phyloP scores from a whole-genome alignment of 352 stramenopile species.

The Phytophthora fragariaefolia region DNA sequence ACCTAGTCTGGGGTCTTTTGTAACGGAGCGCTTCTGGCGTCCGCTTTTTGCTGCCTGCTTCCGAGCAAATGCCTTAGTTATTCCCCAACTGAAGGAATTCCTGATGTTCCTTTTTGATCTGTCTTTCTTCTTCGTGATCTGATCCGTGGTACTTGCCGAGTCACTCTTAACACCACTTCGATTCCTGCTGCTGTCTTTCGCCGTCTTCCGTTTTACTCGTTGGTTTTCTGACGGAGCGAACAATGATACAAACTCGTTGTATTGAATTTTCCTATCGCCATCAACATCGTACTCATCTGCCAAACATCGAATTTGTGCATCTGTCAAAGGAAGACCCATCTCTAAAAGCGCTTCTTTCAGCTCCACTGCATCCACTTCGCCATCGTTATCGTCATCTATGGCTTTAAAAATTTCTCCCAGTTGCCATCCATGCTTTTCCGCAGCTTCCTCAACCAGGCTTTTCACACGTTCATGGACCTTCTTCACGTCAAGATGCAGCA shows the following conservation, averaged over 20 bases:
- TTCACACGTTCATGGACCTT: slow-evolving; percentile 61
- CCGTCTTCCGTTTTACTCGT: slow-evolving; percentile 20
- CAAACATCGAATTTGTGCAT: slow-evolving; percentile 66
- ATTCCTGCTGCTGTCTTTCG: background rate
- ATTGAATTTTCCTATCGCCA: slow-evolving; percentile 69
- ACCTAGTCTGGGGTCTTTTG: background rate
- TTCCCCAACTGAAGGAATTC: slow-evolving; percentile 80
- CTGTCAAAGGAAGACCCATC: slow-evolving; percentile 72
- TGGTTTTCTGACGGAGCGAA: slow-evolving; percentile 38
- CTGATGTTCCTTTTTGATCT: slow-evolving; percentile 54
- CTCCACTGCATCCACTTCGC: slow-evolving; percentile 56
- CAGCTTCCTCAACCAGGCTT: slow-evolving; percentile 45
- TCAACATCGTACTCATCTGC: slow-evolving; percentile 70
- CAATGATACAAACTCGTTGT: slow-evolving; percentile 61
- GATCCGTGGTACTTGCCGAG: slow-evolving; percentile 25
- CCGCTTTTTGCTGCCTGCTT: slow-evolving; percentile 48
- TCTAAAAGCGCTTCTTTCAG: slow-evolving; percentile 64
- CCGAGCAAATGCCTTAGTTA: slow-evolving; percentile 67
- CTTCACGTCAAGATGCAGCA: slow-evolving; percentile 66
- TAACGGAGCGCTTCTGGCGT: slow-evolving; percentile 5
- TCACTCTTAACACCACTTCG: slow-evolving; percentile 18
- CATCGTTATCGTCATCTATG: slow-evolving; percentile 66
- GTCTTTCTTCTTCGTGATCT: slow-evolving; percentile 18
- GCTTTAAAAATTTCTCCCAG: slow-evolving; percentile 62
- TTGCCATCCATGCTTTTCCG: slow-evolving; percentile 52